Evolutionary conservation across 1,284 basidiomycete genomes (phyloP), one percentile per base, ranked within the genome.

Genomic region (Irpex rosettiformis): DNA sequence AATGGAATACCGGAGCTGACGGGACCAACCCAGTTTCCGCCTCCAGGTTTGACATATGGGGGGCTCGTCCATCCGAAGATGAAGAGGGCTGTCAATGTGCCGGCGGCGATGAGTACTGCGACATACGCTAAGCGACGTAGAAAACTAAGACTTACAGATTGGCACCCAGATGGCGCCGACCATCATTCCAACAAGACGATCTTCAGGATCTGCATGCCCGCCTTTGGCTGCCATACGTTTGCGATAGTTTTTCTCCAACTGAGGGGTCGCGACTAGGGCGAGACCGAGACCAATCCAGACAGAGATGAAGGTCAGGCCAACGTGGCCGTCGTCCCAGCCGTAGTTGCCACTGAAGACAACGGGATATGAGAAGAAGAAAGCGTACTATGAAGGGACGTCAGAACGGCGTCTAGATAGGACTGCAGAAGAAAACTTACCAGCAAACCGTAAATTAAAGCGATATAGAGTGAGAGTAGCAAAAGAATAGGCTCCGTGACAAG

Each of bases 231-330:
- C 68, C 5, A 74, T 68, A 10, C 77, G 71, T 11, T 56, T 62
- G 16, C 67, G 69, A 62, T 79, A 79, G 59, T 72, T 67, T 4
- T 70, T 65, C 57, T 71, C 65, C 55, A 71, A 63, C 52, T 68
- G 70, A 24, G 75, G 70, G 54, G 81, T 85, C 58, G 82, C 69
- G 33, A 74, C 30, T 1, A 81, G 77, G 28, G 82, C 84, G 18
- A 84, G 57, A 0, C 78, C 78, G 0, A 85, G 83, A 7, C 86
- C 88, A 56, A 90, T 80, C 25, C 85, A 85, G 54, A 91, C 80
- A 22, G 86, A 86, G 61, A 88, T 83, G 73, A 90, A 89, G 45
- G 87, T 78, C 37, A 91, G 76, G 13, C 87, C 86, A 33, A 75
- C 73, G 63, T 86, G 77, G 21, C 77, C 77, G 52, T 79, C 72